phyloP scores from a whole-genome alignment of 2,329 filamentous ascomycete genomes.

The Mollisiaceae sp. region DNA sequence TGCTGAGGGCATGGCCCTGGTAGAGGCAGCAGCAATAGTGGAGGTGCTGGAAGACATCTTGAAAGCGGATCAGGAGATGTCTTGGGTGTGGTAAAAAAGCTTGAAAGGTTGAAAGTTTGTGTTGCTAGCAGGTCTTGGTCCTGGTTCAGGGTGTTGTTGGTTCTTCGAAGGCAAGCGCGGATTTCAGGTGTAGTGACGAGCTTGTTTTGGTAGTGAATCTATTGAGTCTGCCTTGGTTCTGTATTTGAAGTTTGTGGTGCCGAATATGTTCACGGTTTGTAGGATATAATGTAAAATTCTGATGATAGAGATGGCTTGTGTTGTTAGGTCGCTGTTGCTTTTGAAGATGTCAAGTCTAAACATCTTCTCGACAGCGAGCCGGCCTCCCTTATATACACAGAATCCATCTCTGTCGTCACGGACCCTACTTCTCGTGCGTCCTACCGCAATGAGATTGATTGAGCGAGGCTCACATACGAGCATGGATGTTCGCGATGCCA shows the following conservation, averaged over 20 bases:
- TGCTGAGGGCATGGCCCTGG: constrained; percentile 8
- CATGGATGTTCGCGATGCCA: background rate
- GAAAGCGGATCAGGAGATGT: background rate
- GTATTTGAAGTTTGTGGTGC: background rate
- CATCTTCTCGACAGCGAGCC: background rate
- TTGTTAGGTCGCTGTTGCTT: background rate
- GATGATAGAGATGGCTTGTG: background rate
- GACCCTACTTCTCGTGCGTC: background rate
- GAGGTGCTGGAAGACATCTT: background rate
- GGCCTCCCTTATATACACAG: background rate
- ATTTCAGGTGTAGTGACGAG: background rate
- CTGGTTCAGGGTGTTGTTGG: no score
- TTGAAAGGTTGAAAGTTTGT: background rate
- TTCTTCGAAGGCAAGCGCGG: background rate
- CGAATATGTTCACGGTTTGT: background rate
- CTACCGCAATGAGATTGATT: background rate
- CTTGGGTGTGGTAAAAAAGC: background rate
- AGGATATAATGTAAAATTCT: background rate
- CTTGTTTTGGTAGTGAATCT: background rate
- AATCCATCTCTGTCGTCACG: background rate
- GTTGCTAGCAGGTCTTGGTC: background rate
- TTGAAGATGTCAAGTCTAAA: background rate
- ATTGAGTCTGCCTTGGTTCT: background rate
- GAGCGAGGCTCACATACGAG: no score
- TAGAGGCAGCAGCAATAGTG: background rate